Evolutionary conservation across 495 filamentous ascomycete species (phyloP).

Genomic region (Letharia columbiana): DNA sequence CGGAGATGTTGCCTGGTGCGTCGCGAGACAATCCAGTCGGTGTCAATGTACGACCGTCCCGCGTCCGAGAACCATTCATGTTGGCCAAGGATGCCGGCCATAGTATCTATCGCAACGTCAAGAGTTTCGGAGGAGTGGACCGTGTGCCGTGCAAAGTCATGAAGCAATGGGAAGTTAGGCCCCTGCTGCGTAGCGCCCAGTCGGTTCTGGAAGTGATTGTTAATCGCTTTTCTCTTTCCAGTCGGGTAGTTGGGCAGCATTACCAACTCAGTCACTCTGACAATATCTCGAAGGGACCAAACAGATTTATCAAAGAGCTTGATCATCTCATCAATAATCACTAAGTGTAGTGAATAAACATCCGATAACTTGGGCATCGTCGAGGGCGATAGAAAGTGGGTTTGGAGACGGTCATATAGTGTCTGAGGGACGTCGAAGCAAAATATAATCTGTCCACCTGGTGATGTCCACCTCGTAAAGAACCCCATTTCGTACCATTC

Average conservation of each 20-base stretch:
- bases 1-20: conserved; percentile 26
- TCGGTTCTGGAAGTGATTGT: conserved; percentile 14
- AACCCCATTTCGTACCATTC: conserved; percentile 21
- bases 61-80: conserved; percentile 22
- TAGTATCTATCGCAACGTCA: conserved; percentile 32
- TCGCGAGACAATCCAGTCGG: conserved; percentile 5
- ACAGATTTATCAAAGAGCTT: conserved; percentile 29
- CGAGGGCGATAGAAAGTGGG: conserved; percentile 9
- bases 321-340: conserved; percentile 24
- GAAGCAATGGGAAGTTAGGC: conserved; percentile 35
- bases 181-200: conserved; percentile 12
- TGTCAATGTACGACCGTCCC: conserved; percentile 9
- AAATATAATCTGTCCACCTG: conserved; percentile 25
- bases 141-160: conserved; percentile 42
- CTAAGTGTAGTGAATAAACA: conserved; percentile 25
- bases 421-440: conserved; percentile 28
- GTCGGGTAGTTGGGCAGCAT: not conserved
- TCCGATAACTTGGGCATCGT: conserved; percentile 3
- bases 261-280: conserved; percentile 26
- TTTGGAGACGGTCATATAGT: conserved; percentile 2
- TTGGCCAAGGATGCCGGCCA: conserved; percentile 31
- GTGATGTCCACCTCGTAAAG: conserved; percentile 18
- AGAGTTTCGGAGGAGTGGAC: conserved; percentile 41
- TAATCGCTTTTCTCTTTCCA: not conserved
- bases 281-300: conserved; percentile 31